phyloP scores from a whole-genome alignment of 208 protist species.

The Trypanosoma theileri region DNA sequence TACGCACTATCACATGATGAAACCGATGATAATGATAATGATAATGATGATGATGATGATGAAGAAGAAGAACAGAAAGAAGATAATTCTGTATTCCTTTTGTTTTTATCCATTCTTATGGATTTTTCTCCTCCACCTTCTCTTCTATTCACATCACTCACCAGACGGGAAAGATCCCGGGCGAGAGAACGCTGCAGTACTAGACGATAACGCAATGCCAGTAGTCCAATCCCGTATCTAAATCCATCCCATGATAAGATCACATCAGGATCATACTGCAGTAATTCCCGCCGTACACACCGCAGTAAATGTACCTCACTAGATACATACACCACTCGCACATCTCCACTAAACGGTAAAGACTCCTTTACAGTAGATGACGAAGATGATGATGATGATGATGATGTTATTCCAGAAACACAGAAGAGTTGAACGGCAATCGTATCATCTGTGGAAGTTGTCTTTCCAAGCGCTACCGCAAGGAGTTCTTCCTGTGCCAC shows the following conservation, averaged over 20 bases:
- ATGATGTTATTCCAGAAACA: constrained; percentile 10
- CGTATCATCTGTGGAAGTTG: constrained; percentile 24
- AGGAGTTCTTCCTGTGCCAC: constrained; percentile 41
- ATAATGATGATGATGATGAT: constrained; percentile 1
- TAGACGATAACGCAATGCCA: constrained; percentile 59
- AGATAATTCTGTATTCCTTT: neutral
- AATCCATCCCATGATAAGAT: constrained; percentile 78
- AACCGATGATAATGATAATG: constrained; percentile 2
- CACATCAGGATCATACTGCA: constrained; percentile 62
- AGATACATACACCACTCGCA: constrained; percentile 41
- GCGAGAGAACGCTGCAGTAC: constrained; percentile 51
- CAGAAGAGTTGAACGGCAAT: constrained; percentile 51
- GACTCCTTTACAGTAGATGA: neutral
- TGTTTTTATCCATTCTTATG: no score
- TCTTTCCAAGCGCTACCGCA: constrained; percentile 56
- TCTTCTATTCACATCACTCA: neutral
- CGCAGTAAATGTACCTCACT: constrained; percentile 53
- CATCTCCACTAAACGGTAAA: constrained; percentile 25
- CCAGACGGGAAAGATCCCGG: constrained; percentile 52
- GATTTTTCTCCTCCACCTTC: no score
- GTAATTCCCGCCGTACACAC: constrained; percentile 44
- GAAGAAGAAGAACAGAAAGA: neutral
- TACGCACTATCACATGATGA: neutral
- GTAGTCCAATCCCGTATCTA: constrained; percentile 63
- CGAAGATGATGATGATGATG: neutral